Evolutionary conservation across 148 eudicot genomes (phyloP).

Genomic region (Rhododendron mucronatum): DNA sequence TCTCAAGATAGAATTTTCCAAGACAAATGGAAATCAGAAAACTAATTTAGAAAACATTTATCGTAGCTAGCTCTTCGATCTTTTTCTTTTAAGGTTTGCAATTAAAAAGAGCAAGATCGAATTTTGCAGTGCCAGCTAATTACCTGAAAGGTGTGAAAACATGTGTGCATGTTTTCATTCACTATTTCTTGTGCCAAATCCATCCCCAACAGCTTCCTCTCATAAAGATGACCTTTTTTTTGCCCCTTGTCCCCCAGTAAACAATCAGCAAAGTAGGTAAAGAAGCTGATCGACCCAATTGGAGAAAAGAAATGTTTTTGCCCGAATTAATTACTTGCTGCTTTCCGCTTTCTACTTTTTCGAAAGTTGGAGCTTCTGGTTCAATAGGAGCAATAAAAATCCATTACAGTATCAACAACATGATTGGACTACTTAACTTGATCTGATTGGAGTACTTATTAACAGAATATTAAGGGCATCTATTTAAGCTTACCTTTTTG

Average conservation of each 20-base stretch:
- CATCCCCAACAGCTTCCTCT: background rate
- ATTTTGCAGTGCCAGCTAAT: background rate
- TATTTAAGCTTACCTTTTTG: background rate
- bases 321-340: background rate
- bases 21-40: no score
- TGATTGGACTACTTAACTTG: background rate
- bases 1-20: no score
- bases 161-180: background rate
- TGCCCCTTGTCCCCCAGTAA: background rate
- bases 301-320: background rate
- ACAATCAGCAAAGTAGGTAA: background rate
- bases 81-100: no score
- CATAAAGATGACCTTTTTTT: background rate
- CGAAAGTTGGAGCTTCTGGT: background rate
- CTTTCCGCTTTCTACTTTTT: background rate
- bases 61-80: no score
- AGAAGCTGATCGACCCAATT: background rate
- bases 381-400: background rate
- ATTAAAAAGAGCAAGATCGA: background rate
- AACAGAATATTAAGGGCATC: background rate
- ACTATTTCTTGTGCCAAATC: background rate
- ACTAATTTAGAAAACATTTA: no score
- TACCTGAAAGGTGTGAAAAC: background rate
- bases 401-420: background rate
- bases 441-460: background rate